phyloP scores from a whole-genome alignment of 2,329 filamentous ascomycete genomes.

The Ceratocystis alfenasii region DNA sequence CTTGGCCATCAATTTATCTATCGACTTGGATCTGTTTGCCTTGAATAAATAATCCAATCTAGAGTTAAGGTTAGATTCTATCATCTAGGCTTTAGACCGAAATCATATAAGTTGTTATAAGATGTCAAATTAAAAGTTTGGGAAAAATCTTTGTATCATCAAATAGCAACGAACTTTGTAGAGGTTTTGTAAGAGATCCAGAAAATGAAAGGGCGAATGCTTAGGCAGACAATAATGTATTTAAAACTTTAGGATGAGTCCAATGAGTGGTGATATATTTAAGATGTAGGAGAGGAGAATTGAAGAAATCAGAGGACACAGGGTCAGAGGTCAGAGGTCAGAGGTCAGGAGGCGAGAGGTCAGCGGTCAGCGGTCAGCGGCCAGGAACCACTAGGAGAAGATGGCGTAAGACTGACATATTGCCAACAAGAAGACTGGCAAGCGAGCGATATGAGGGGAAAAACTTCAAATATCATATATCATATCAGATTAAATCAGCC shows the following conservation, averaged over 20 bases:
- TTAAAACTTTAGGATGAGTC: neutral
- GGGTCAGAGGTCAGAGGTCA: neutral
- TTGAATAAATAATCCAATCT: no score
- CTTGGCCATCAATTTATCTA: no score
- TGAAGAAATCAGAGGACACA: neutral
- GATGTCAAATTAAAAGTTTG: no score
- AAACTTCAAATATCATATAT: neutral
- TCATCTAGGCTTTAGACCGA: no score
- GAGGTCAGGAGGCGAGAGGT: neutral
- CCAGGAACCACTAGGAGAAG: conserved; percentile 8
- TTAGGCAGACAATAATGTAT: neutral
- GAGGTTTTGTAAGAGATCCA: neutral
- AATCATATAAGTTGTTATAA: no score
- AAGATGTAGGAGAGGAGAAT: neutral
- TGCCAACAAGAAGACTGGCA: neutral
- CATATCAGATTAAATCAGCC: neutral
- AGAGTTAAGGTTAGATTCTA: no score
- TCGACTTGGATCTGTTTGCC: no score
- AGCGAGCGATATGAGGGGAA: neutral
- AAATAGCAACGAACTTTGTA: neutral
- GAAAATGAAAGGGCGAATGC: neutral
- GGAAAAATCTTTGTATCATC: neutral
- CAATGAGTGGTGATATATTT: neutral
- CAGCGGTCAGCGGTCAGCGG: neutral
- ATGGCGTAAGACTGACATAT: neutral